phyloP scores from a whole-genome alignment of 2,329 filamentous ascomycete species.

The Ceratocystis albifundus region DNA sequence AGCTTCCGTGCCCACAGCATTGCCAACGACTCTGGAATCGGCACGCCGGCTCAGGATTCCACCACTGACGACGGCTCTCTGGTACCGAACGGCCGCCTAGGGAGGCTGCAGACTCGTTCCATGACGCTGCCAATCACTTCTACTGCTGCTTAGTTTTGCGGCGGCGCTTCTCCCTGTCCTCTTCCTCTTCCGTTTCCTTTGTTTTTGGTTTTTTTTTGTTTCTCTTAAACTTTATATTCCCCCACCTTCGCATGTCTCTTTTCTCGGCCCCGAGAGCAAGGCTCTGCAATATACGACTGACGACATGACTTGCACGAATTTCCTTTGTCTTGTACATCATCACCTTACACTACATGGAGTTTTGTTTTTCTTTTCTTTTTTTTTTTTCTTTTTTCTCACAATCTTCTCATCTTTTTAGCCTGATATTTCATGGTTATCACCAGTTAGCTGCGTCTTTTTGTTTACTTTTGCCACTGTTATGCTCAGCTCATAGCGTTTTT shows the following conservation, averaged over 20 bases:
- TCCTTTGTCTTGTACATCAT: conserved; percentile 20
- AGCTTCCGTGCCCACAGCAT: conserved; percentile 13
- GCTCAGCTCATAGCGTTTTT: conserved; percentile 15
- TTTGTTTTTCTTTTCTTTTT: conserved; percentile 13
- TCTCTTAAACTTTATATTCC: conserved; percentile 5
- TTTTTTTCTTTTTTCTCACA: not conserved
- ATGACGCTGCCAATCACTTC: conserved; percentile 10
- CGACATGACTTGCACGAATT: conserved; percentile 22
- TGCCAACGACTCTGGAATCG: conserved; percentile 23
- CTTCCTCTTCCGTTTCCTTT: not conserved
- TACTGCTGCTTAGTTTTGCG: not conserved
- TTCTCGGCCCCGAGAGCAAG: not conserved
- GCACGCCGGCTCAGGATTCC: conserved; percentile 17
- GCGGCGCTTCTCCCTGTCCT: not conserved
- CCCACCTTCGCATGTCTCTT: conserved; percentile 1
- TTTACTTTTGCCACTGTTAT: conserved; percentile 8
- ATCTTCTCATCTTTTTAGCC: conserved; percentile 12
- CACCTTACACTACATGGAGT: conserved; percentile 14
- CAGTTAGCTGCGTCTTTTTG: conserved; percentile 15
- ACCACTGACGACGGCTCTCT: conserved; percentile 13
- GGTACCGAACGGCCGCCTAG: conserved; percentile 15
- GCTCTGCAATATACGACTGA: conserved; percentile 21
- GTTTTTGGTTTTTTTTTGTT: conserved; percentile 5
- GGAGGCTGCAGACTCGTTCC: conserved; percentile 12
- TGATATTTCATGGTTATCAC: conserved; percentile 18